Base-by-base conservation (phyloP, 1,139 yeast species). In the Pichia sp. region DNA sequence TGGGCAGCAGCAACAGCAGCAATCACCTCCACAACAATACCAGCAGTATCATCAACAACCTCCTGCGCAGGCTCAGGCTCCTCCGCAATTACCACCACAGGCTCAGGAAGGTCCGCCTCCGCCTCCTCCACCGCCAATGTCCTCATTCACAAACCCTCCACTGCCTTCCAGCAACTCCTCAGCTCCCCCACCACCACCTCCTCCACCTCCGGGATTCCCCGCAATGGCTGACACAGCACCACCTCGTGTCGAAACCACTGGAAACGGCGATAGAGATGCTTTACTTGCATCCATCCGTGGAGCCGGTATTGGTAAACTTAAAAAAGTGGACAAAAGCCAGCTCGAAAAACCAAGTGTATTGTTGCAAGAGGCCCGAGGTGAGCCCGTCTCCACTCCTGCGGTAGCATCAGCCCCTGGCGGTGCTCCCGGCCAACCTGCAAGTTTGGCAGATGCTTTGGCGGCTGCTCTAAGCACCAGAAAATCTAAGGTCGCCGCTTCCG, bases 401-500 rank as follows among this genome's bases (percentile, higher is more conserved):
- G 38, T 54, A 11, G 68, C 68, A 2, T 61, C 71, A 2, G 52
- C 66, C 8, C 59, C 72, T 1, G 51, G 75, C 8, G 63, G 72
- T 3, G 74, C 74, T 11, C 71, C 72, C 3, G 70, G 81, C 2
- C 79, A 72, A 54, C 84, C 84, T 3, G 84, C 80, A 1, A 78
- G 81, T 48, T 73, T 90, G 53, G 63, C 64, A 11, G 65, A 62
- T 46, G 64, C 69, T 0, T 75, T 92, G 54, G 92, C 96, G 4
- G 88, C 87, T 31, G 98, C 98, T 1, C 76, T 92, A 62, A 87
- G 78, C 63, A 81, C 83, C 59, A 79, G 98, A 64, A 92, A 92
- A 72, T 82, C 80, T 38, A 90, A 89, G 67, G 96, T 92, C 8
- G 81, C 90, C 1, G 83, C 79, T 42, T 86, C 92, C 64, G 97